A percentile compares a stretch with the other conserved stretches of the same genome.
These are phyloP conservation scores for Benincasa hispida DNA, from an alignment of 306 rosid genomes.

Conservation along the genomic window DNA sequence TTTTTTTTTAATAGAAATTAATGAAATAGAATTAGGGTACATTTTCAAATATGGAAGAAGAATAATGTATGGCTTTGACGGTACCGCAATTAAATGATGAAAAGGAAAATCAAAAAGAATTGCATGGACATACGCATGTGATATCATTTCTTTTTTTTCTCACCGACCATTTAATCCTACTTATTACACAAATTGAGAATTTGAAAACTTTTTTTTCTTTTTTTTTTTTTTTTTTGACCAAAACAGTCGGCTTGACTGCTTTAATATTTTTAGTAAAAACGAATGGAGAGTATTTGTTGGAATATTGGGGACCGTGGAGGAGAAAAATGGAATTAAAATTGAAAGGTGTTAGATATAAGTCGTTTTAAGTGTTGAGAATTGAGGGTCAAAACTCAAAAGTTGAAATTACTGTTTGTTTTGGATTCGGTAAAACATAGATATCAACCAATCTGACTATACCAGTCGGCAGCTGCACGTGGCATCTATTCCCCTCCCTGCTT, in stretches of 20 bases:
- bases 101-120: background rate
- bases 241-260: background rate
- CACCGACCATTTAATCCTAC: slow-evolving; percentile 1
- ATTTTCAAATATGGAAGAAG: too few relatives aligned
- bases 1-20: too few relatives aligned
- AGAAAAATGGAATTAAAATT: background rate
- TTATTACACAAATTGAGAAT: background rate
- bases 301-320: background rate
- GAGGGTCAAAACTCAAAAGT: too few relatives aligned
- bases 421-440: too few relatives aligned
- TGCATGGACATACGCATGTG: background rate
- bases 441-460: too few relatives aligned
- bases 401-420: too few relatives aligned
- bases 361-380: too few relatives aligned
- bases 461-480: too few relatives aligned
- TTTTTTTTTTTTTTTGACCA: background rate
- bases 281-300: background rate
- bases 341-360: background rate
- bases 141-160: background rate
- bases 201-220: background rate
- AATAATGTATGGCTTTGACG: background rate
- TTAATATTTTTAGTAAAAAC: background rate
- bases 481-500: background rate
- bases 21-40: background rate
- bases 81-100: background rate